These are phyloP conservation scores for Tetracladium setigerum DNA, from an alignment of 495 filamentous ascomycete species.

Conservation along the genomic window DNA sequence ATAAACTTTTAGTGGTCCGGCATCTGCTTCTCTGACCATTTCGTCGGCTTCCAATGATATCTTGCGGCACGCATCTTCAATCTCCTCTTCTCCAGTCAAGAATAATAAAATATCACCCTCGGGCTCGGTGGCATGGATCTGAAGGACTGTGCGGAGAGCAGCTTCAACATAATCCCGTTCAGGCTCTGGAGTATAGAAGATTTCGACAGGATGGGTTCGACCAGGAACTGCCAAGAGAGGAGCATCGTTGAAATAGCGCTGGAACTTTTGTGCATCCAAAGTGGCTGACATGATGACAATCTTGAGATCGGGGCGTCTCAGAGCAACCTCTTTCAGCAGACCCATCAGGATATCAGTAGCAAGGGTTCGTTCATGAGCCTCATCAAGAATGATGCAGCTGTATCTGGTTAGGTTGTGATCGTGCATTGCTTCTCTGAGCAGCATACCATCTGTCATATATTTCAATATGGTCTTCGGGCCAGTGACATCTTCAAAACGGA, in stretches of 20 bases:
- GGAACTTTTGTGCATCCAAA: conserved; percentile 95
- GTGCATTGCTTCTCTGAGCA: conserved; percentile 95
- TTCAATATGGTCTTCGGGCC: conserved; percentile 86
- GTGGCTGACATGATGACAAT: conserved; percentile 99
- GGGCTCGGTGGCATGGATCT: conserved; percentile 87
- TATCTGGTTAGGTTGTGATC: conserved; percentile 87
- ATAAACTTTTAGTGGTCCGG: conserved; percentile 83
- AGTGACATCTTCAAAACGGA: conserved; percentile 97
- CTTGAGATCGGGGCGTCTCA: conserved; percentile 77
- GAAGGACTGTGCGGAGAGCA: conserved; percentile 85
- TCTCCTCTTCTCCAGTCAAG: conserved; percentile 97
- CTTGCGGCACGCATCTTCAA: conserved; percentile 91
- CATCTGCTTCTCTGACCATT: conserved; percentile 81
- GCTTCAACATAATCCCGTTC: conserved; percentile 97
- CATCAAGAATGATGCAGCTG: conserved; percentile 96
- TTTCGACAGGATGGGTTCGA: conserved; percentile 92
- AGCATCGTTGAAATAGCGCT: conserved; percentile 93
- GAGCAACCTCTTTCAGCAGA: conserved; percentile 77
- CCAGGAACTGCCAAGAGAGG: conserved; percentile 92
- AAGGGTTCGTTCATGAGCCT: conserved; percentile 93
- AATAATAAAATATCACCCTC: conserved; percentile 96
- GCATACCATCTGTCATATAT: conserved; percentile 99
- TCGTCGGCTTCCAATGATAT: conserved; percentile 87
- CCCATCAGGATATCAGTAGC: conserved; percentile 97
- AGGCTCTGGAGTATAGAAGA: conserved; percentile 95